Evolutionary conservation across 2,329 filamentous ascomycete genomes (phyloP).

Genomic region (Alternaria ethzedia): DNA sequence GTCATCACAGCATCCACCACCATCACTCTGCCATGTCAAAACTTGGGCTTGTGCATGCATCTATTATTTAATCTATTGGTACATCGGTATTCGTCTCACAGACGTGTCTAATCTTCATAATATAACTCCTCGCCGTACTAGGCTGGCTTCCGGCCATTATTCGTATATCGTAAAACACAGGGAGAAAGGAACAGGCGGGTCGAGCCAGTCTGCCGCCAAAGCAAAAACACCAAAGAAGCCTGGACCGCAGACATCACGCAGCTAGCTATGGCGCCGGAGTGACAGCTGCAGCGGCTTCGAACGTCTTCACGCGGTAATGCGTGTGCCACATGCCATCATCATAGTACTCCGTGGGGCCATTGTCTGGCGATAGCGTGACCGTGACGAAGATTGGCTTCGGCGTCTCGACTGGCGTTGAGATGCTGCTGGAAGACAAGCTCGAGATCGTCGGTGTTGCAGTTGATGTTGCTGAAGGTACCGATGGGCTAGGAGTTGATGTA

Average conservation of each 20-base stretch:
- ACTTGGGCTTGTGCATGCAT: neutral
- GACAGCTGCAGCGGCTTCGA: constrained; percentile 18
- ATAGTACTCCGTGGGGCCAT: constrained; percentile 48
- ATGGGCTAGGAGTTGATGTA: constrained; percentile 17
- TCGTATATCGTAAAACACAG: constrained; percentile 8
- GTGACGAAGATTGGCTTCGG: constrained; percentile 38
- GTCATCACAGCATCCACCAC: constrained; percentile 24
- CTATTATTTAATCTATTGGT: constrained; percentile 4
- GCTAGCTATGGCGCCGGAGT: constrained; percentile 1
- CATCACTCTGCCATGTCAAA: neutral
- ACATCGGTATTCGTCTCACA: neutral
- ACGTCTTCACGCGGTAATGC: constrained; percentile 48
- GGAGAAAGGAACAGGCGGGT: constrained; percentile 7
- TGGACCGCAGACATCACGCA: neutral
- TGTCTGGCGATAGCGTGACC: constrained; percentile 34
- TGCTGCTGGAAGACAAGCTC: constrained; percentile 10
- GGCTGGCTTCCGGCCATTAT: constrained; percentile 9
- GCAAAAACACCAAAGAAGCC: neutral
- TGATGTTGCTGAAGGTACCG: constrained; percentile 31
- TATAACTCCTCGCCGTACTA: constrained; percentile 3
- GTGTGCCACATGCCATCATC: constrained; percentile 57
- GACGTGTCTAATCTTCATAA: neutral
- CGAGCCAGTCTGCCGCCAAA: constrained; percentile 6
- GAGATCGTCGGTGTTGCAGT: constrained; percentile 15
- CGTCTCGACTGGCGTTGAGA: constrained; percentile 20